Conservation (phyloP, 1,284 basidiomycete genomes). For the Xerocomus minutiporus region DNA sequence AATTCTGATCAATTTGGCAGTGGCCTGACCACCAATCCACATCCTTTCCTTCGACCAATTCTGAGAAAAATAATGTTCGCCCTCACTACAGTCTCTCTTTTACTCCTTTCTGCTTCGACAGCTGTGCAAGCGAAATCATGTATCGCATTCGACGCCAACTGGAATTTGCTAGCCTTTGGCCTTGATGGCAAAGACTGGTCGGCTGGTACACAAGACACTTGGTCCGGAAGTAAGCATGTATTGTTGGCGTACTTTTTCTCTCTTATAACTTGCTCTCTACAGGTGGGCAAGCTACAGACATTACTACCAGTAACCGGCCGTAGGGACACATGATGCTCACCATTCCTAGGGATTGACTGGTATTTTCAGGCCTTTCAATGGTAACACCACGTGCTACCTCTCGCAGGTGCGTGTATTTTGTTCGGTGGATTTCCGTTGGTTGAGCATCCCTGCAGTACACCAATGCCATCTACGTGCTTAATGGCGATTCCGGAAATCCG, state of each 20-base stretch:
- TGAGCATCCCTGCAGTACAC: conserved; percentile 48
- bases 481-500: conserved; percentile 64
- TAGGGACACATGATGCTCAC: conserved; percentile 37
- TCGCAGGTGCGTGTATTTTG: conserved; percentile 45
- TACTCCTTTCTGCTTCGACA: conserved; percentile 41
- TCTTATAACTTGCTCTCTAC: conserved; percentile 6
- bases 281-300: conserved; percentile 54
- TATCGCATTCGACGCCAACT: conserved; percentile 62
- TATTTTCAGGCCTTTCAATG: conserved; percentile 59
- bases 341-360: not conserved
- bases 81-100: conserved; percentile 56
- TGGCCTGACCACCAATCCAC: not conserved
- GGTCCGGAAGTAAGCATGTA: conserved; percentile 50
- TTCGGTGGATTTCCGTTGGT: not conserved
- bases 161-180: conserved; percentile 71
- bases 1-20: too few species aligned
- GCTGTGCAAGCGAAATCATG: conserved; percentile 50
- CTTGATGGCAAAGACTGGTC: conserved; percentile 72
- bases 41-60: conserved; percentile 1
- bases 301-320: conserved; percentile 65
- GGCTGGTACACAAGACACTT: conserved; percentile 59
- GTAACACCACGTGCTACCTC: conserved; percentile 69
- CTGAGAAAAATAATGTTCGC: conserved; percentile 34
- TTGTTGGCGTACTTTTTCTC: not conserved
- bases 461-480: conserved; percentile 77